phyloP scores from a whole-genome alignment of 2,329 filamentous ascomycete species.

The Fusarium annulatum region DNA sequence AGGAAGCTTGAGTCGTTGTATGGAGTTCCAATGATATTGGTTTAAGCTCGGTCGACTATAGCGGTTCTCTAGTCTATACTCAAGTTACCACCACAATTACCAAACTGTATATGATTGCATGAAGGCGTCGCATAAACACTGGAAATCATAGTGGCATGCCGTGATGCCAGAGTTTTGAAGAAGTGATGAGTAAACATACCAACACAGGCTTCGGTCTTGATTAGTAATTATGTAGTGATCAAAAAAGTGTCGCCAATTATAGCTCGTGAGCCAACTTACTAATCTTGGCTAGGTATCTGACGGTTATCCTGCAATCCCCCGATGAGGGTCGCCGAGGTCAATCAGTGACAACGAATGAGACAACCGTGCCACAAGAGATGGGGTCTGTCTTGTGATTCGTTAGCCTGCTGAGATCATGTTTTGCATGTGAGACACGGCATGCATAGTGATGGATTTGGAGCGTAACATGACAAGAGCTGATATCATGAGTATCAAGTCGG shows the following conservation, averaged over 20 bases:
- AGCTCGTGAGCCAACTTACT: background rate
- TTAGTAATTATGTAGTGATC: no score
- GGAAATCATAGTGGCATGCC: no score
- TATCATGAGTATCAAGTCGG: background rate
- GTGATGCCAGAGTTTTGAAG: background rate
- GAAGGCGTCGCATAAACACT: background rate
- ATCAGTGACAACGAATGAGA: background rate
- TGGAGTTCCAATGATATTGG: background rate
- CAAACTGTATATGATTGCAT: fast-evolving
- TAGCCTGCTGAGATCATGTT: fast-evolving
- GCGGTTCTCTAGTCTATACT: background rate
- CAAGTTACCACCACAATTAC: fast-evolving
- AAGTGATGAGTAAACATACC: background rate
- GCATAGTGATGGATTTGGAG: background rate
- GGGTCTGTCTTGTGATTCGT: fast-evolving
- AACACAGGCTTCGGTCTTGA: background rate
- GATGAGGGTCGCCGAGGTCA: no score
- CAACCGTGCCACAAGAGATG: no score
- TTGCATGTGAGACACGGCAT: background rate
- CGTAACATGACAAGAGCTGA: background rate
- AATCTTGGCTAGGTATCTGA: background rate
- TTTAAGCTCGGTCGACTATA: background rate
- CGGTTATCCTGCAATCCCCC: background rate
- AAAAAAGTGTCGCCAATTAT: fast-evolving
- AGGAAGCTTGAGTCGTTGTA: background rate